Percentiles rank a stretch among this genome's conserved stretches.
phyloP scores from a whole-genome alignment of 2,329 filamentous ascomycete genomes.

The Fusarium vanettenii region DNA sequence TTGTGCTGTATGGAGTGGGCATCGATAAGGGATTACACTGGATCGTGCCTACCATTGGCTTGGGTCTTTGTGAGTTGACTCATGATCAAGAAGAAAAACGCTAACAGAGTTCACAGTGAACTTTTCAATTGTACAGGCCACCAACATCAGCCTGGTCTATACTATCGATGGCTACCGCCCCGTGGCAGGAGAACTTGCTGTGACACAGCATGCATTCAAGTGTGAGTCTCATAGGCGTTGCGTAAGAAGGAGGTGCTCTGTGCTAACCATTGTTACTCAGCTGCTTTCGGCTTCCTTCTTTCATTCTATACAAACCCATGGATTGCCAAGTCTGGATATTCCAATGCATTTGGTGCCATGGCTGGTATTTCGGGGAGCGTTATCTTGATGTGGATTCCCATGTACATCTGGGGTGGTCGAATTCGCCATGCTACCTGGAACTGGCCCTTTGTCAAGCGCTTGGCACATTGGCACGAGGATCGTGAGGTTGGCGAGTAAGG shows the following conservation, averaged over 20 bases:
- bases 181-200: constrained; percentile 30
- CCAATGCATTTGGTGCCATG: constrained; percentile 63
- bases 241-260: not conserved
- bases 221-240: constrained; percentile 30
- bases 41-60: constrained; percentile 33
- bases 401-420: constrained; percentile 61
- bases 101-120: constrained; percentile 47
- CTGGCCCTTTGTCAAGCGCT: constrained; percentile 19
- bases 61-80: constrained; percentile 51
- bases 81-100: not conserved
- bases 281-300: constrained; percentile 66
- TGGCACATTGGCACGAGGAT: constrained; percentile 25
- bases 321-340: constrained; percentile 59
- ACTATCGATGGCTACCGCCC: constrained; percentile 34
- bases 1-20: constrained; percentile 27
- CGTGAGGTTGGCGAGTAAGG: constrained; percentile 30
- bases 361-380: constrained; percentile 60
- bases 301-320: constrained; percentile 69
- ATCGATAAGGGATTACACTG: constrained; percentile 31
- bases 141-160: constrained; percentile 35
- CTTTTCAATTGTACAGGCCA: constrained; percentile 32
- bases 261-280: not conserved
- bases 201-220: constrained; percentile 58
- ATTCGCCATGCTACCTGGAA: constrained; percentile 36
- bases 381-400: constrained; percentile 58